Evolutionary conservation across 2,329 filamentous ascomycete species (phyloP).

Genomic region (Intubia oerlemansii): DNA sequence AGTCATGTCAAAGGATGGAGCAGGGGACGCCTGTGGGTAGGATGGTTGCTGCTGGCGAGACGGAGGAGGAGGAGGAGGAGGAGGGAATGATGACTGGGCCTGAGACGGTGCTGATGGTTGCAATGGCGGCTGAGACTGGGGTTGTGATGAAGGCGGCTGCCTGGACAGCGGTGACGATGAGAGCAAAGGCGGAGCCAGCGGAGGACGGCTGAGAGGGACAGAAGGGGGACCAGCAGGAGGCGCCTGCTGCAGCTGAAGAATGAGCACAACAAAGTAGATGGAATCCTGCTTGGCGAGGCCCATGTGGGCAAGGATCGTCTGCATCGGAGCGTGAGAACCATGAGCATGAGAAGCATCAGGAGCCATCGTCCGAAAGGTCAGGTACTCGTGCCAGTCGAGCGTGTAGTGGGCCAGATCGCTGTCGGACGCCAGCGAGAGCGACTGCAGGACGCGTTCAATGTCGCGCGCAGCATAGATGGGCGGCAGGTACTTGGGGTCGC

Average conservation of each 20-base stretch:
- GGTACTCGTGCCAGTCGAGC: slow-evolving; percentile 30
- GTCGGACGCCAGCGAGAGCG: slow-evolving; percentile 29
- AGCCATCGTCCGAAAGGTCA: slow-evolving; percentile 33
- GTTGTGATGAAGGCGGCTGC: slow-evolving; percentile 9
- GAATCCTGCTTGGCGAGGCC: slow-evolving; percentile 38
- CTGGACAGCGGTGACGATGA: too few species aligned
- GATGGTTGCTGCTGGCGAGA: too few species aligned
- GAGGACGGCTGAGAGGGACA: not conserved
- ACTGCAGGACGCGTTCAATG: slow-evolving; percentile 31
- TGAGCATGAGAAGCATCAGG: too few species aligned
- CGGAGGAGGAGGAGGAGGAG: too few species aligned
- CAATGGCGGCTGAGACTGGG: slow-evolving; percentile 16
- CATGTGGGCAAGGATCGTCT: slow-evolving; percentile 26
- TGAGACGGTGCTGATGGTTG: too few species aligned
- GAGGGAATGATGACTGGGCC: too few species aligned
- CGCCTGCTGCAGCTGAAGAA: slow-evolving; percentile 13
- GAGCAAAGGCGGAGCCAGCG: too few species aligned
- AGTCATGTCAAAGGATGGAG: slow-evolving; percentile 24
- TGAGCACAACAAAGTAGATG: slow-evolving; percentile 38
- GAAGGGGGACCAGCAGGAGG: not conserved
- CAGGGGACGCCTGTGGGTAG: too few species aligned
- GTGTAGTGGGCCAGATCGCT: slow-evolving; percentile 29
- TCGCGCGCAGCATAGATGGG: slow-evolving; percentile 36
- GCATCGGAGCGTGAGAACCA: too few species aligned
- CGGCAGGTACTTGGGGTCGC: slow-evolving; percentile 40